Evolutionary conservation across 2,329 filamentous ascomycete genomes (phyloP), one percentile per base, ranked within the genome.

Genomic region (Myriosclerotinia scirpicola): DNA sequence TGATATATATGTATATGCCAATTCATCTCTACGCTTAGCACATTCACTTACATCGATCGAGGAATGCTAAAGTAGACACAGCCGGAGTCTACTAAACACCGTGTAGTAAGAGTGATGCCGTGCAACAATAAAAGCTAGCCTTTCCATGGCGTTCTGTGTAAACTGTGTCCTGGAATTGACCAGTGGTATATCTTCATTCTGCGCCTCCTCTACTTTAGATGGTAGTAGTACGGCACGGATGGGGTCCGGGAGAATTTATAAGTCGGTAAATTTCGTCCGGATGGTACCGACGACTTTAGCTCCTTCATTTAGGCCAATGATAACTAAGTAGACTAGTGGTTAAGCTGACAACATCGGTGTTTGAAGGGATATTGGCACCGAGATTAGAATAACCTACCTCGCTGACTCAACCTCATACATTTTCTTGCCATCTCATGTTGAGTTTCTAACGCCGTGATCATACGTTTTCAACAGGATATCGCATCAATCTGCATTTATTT

Each of bases 351-450:
- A 15, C 26, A 15, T 46, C 56, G 56, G 56, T 15, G 3, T 60
- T 60, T 60, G 20, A n/a, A 48, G 56, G 26, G 20, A 30, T 34
- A 40, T 46, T 46, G 30, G n/a, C 22, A 7, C 56, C 56, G 56
- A 60, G 9, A 48, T 36, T 15, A 34, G 30, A 36, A 20, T 17
- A 34, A 20, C 22, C 22, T 7, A 9, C 14, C 50, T 15, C 6
- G 17, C 17, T 44, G 40, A 46, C 42, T 46, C 34, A 34, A 46
- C 26, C 17, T 15, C 20, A 34, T 46, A 46, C 26, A 44, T 34
- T 34, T 46, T 59, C 55, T 59, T 59, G 26, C 40, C 40, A 46
- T 46, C 40, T 46, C 40, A 59, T 59, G 55, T 46, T 48, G 8
- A 30, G 22, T 34, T 60, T 30, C n/a, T 36, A 11, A 9, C 2